Evolutionary conservation across 148 eudicot species (phyloP), one percentile per base, ranked within the genome.

Genomic region (Mesembryanthemum crystallinum): DNA sequence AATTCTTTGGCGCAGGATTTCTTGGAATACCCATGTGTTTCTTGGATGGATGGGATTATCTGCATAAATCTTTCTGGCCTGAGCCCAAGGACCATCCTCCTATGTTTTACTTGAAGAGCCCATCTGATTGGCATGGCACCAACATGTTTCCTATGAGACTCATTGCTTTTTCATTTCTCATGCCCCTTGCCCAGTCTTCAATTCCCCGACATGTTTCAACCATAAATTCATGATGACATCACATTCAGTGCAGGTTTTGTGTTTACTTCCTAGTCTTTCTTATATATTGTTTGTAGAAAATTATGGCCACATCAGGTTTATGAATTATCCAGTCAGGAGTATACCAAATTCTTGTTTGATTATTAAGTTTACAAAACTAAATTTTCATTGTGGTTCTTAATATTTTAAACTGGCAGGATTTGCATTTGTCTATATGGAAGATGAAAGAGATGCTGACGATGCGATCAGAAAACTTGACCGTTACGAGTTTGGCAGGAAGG

Each of bases 361-460:
- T 45, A 33, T 35, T 71, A 45, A 77, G 73, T 12, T 62, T 49
- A 69, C 71, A 71, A 52, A 79, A 70, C 73, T 67, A 35, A 76
- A 60, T 67, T 76, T 61, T 35, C 47, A 71, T 62, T 82, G 55
- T 33, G 55, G 65, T 74, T 29, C 75, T 78, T 69, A 32, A 62
- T 69, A 51, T 67, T 64, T 54, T 82, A 73, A 64, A 73, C 77
- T 72, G 29, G 83, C 70, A 92, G 97, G 97, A 71, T 92, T 90
- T 83, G 94, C 94, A 70, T 92, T 92, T 73, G 84, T 92, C 72
- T 92, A 92, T 64, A 88, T 92, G 92, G 97, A 92, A 77, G 94
- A 92, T 73, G 97, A 92, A 71, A 79, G 91, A 73, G 97, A 88
- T 75, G 97, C 92, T 63, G 97, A 87, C 30, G 88, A 84, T 82